Conservation (phyloP, 2,329 filamentous ascomycete genomes). For the Teratosphaeria gauchensis region DNA sequence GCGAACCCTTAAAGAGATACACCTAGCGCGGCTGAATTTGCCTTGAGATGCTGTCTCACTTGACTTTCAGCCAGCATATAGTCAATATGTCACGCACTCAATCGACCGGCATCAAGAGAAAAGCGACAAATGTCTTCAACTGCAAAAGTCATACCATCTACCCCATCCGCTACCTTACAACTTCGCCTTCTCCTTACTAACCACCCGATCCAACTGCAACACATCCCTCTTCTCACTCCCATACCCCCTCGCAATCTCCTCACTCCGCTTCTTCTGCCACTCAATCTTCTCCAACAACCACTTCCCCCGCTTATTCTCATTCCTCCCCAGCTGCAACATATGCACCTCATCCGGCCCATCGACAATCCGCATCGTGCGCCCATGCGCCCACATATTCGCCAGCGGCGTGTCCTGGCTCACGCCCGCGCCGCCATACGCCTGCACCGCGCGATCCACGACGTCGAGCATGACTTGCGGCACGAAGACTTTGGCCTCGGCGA, state of each 20-base stretch:
- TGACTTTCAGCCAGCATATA: too few relatives aligned
- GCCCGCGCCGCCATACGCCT: conserved; percentile 83
- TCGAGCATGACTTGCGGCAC: conserved; percentile 72
- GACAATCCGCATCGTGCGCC: conserved; percentile 26
- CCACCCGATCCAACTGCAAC: conserved; percentile 30
- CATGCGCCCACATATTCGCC: conserved; percentile 44
- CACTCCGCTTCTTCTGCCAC: conserved; percentile 55
- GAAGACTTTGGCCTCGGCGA: conserved; percentile 89
- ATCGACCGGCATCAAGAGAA: too few relatives aligned
- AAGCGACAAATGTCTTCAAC: too few relatives aligned
- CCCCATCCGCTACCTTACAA: background rate
- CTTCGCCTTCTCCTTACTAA: conserved; percentile 1
- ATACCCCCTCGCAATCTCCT: conserved; percentile 56
- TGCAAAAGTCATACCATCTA: background rate
- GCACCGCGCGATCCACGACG: conserved; percentile 89
- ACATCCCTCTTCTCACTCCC: conserved; percentile 35
- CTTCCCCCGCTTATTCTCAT: conserved; percentile 57
- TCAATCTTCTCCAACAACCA: conserved; percentile 50
- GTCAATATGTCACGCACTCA: too few relatives aligned
- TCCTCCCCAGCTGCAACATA: conserved; percentile 66
- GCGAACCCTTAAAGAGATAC: background rate
- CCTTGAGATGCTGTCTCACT: background rate
- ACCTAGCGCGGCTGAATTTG: background rate
- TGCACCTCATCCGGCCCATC: conserved; percentile 98
- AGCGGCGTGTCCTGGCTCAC: conserved; percentile 92